Evolutionary conservation across 768 basidiomycete species (phyloP).

Genomic region (Leccinum truebloodii): DNA sequence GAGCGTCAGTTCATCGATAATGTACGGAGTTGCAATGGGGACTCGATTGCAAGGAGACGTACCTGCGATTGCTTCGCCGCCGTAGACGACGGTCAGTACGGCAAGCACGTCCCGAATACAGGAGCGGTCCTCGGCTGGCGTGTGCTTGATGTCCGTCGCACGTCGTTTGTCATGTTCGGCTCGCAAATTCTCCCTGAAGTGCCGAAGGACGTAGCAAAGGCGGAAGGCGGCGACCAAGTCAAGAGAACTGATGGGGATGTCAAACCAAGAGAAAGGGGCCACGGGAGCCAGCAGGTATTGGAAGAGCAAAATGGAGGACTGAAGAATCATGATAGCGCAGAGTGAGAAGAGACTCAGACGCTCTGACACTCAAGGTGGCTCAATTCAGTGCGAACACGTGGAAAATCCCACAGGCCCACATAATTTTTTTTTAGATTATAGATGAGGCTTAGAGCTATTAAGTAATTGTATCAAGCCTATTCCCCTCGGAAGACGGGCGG

Average conservation of each 20-base stretch:
- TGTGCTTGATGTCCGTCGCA: conserved; percentile 33
- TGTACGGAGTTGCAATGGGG: not conserved
- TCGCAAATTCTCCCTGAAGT: conserved; percentile 56
- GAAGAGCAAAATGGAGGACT: conserved; percentile 51
- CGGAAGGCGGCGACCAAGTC: conserved; percentile 69
- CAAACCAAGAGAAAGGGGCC: conserved; percentile 69
- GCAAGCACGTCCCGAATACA: conserved; percentile 58
- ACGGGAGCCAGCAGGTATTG: conserved; percentile 56
- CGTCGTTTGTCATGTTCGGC: conserved; percentile 43
- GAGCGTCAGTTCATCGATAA: not conserved
- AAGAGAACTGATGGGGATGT: conserved; percentile 55
- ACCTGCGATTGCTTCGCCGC: conserved; percentile 76
- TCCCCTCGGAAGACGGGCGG: too few species aligned
- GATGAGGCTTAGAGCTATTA: too few species aligned
- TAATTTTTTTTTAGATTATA: too few species aligned
- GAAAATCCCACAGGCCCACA: not conserved
- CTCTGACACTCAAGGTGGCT: too few species aligned
- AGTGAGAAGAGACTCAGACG: not conserved
- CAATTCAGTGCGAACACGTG: not conserved
- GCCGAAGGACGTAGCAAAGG: conserved; percentile 67
- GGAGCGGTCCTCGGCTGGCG: conserved; percentile 48
- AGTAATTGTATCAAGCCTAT: too few species aligned
- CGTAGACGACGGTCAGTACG: conserved; percentile 70
- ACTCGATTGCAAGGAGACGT: conserved; percentile 1
- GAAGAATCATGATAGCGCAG: conserved; percentile 32